Evolutionary conservation across 108 stramenopile genomes (phyloP).

Genomic region (Chaetoceros muelleri): DNA sequence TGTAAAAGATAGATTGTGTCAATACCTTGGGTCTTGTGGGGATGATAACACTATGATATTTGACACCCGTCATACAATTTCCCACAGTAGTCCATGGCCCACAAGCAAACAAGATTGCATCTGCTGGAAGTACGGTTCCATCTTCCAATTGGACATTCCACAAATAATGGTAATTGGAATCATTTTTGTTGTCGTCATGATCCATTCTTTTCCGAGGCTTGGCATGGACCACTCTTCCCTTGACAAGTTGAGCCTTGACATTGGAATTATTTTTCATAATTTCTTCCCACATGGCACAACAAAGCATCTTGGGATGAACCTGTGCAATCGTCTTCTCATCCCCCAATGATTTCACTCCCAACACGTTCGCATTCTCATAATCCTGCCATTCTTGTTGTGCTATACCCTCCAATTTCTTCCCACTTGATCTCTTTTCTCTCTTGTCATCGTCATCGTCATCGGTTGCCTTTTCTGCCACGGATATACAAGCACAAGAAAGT

Average conservation of each 20-base stretch:
- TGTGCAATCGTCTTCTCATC: conserved; percentile 59
- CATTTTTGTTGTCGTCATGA: conserved; percentile 10
- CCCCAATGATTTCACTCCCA: conserved; percentile 20
- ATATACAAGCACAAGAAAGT: conserved; percentile 41
- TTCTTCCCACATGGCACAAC: conserved; percentile 25
- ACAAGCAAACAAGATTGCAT: conserved; percentile 33
- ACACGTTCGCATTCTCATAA: conserved; percentile 6
- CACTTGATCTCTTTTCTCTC: conserved; percentile 6
- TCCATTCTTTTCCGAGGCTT: too few species aligned
- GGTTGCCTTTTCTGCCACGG: too few species aligned
- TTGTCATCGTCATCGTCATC: not conserved
- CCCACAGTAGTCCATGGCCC: conserved; percentile 38
- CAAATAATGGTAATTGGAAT: not conserved
- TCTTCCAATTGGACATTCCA: conserved; percentile 27
- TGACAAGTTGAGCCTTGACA: conserved; percentile 7
- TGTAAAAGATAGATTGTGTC: conserved; percentile 42
- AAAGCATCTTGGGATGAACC: conserved; percentile 54
- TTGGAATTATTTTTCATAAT: conserved; percentile 11
- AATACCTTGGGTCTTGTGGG: conserved; percentile 25
- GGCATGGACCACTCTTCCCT: conserved; percentile 15
- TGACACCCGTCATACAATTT: conserved; percentile 32
- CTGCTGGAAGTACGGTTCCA: conserved; percentile 19
- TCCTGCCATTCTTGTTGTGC: conserved; percentile 47
- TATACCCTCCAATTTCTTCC: conserved; percentile 29
- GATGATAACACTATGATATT: conserved; percentile 40